These are phyloP conservation scores for Russula brevipes DNA, from an alignment of 768 basidiomycete genomes.

Conservation along the genomic window DNA sequence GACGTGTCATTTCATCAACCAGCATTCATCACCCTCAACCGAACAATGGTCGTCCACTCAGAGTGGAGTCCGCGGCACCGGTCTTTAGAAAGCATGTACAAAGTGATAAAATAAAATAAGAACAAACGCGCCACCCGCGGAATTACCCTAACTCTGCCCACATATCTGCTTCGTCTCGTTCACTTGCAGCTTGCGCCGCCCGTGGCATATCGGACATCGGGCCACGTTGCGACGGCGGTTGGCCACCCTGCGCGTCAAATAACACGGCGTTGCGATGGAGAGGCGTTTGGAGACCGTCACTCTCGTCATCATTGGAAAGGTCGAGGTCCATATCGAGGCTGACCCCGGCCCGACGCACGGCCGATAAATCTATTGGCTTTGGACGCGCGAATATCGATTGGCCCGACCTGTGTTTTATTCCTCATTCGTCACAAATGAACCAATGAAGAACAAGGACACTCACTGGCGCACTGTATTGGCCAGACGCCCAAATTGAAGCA, in stretches of 20 bases:
- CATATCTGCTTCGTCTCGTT: slow-evolving; percentile 61
- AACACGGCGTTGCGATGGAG: slow-evolving; percentile 55
- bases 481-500: slow-evolving; percentile 86
- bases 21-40: not conserved
- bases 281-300: slow-evolving; percentile 48
- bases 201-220: slow-evolving; percentile 54
- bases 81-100: not conserved
- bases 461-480: slow-evolving; percentile 93
- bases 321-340: slow-evolving; percentile 70
- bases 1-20: slow-evolving; percentile 3
- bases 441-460: slow-evolving; percentile 33
- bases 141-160: slow-evolving; percentile 53
- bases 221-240: slow-evolving; percentile 31
- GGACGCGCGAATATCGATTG: slow-evolving; percentile 86
- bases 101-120: not conserved
- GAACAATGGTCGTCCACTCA: not conserved
- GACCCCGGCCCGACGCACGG: slow-evolving; percentile 60
- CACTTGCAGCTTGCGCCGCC: slow-evolving; percentile 47
- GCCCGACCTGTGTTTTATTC: slow-evolving; percentile 53
- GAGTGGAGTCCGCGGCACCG: not conserved
- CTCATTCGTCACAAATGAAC: not conserved
- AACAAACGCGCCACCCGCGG: not conserved
- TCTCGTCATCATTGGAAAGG: slow-evolving; percentile 49
- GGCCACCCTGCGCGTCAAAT: slow-evolving; percentile 53
- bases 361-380: slow-evolving; percentile 78